Base-by-base conservation (phyloP, 1,139 yeast species). In the Candida albicans region DNA sequence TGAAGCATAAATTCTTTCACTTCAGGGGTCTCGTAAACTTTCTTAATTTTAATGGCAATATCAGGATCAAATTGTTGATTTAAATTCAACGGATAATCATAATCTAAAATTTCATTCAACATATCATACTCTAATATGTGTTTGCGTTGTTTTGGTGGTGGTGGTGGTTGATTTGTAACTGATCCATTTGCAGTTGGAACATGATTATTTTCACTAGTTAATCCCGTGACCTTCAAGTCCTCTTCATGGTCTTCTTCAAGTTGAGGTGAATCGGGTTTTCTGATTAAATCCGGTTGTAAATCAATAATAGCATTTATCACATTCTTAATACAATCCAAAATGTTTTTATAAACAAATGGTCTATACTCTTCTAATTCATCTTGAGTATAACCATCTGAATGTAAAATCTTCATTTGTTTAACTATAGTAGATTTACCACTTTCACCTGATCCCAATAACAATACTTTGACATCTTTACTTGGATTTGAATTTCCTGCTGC, bases 401-500 rank as follows among this genome's bases (percentile, higher is more conserved):
- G 90, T 44, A 85, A 65, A 41, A 85, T 84, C 58, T 84, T 85
- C 70, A 85, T 75, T 61, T 85, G 93, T 57, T 84, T 86, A 40
- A 85, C 77, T 39, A 85, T 81, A 4, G 93, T 85, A 2, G 90
- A 82, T 56, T 85, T 85, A 12, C 93, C 93, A 55, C 86, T 78
- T 57, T 86, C 95, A 24, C 93, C 95, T 0, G 91, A 82, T 7
- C 95, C 95, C 42, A 86, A 65, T 35, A 86, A 66, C 32, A 86
- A 65, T 35, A 84, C 80, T 58, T 85, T 85, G 29, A 83, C 78
- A 50, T 78, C 82, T 46, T 71, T 70, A 18, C 58, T 32, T 8
- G 52, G 39, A 31, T 44, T 44, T 26, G 45, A 42, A 12, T 45
- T 37, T 11, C 35, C 42, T 8, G 48, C 52, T 2, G 52, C 52